A percentile compares a stretch with the other conserved stretches of the same genome.
Evolutionary conservation across 306 rosid genomes (phyloP).

Genomic region (Dryas alaskensis): DNA sequence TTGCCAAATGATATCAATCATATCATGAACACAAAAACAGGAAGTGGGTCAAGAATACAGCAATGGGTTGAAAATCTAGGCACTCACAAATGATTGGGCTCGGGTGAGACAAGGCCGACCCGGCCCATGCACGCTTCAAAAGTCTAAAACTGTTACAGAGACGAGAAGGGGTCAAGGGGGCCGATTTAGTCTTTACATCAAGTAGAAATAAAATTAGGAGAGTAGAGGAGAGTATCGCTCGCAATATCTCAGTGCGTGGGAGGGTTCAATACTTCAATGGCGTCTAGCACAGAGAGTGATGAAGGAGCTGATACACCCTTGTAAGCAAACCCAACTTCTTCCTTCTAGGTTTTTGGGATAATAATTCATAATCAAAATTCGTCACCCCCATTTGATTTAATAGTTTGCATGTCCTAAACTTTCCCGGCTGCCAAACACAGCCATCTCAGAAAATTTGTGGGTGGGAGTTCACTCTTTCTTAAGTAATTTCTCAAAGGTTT

Average conservation of each 20-base stretch:
- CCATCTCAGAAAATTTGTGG: too few species aligned
- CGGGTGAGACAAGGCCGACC: not conserved
- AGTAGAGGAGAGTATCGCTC: not conserved
- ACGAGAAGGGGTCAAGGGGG: not conserved
- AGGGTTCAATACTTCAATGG: constrained; percentile 35
- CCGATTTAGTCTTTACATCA: not conserved
- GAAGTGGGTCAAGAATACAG: too few species aligned
- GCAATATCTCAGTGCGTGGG: not conserved
- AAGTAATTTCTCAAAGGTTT: not conserved
- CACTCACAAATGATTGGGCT: not conserved
- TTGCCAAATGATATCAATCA: too few species aligned
- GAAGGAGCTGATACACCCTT: constrained; percentile 40
- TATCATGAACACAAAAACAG: too few species aligned
- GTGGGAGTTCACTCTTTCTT: not conserved
- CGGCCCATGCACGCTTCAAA: not conserved
- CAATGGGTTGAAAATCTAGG: too few species aligned
- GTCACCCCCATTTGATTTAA: not conserved
- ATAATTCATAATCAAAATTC: not conserved
- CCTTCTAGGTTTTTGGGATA: not conserved
- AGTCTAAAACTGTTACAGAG: not conserved
- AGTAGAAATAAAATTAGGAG: not conserved
- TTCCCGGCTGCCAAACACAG: too few species aligned
- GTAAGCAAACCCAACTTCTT: constrained; percentile 36
- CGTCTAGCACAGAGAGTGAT: constrained; percentile 46
- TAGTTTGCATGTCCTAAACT: too few species aligned